Base-by-base conservation (phyloP, 2,329 filamentous ascomycete genomes). In the Ustilaginoidea virens region DNA sequence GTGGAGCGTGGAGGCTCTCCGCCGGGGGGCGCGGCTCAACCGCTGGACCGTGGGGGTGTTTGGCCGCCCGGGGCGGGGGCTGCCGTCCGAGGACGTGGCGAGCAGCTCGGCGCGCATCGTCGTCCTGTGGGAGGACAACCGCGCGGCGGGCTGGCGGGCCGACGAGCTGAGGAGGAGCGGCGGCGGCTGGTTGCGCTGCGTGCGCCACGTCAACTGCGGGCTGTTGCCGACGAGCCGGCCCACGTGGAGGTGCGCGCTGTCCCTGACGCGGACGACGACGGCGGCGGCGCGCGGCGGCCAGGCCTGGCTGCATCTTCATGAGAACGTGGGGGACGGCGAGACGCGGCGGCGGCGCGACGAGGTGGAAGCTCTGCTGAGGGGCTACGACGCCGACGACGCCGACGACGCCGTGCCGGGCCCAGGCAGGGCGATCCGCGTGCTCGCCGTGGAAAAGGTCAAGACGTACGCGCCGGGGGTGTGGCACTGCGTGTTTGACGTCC, bases 1-100 rank as follows among this genome's bases (percentile, higher is more conserved):
- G 0, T 80, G 86, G 76, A 85, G 76, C 39, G 68, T 92, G 19
- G 83, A 94, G 56, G 85, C 80, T 0, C 51, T 96, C 45, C 63
- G 74, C 16, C 69, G 80, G 39, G 87, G 85, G 14, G 81, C 86
- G 17, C 43, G 60, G 25, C 69, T 53, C 17, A 86, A 86, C 45
- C 65, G 68, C 22, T 85, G 77, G 74, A 51, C 46, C 0, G 67
- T 75, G 7, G 59, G 55, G 32, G 61, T 33, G 8, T 5, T 51
- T 80, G n/a, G n/a, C n/a, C n/a, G n/a, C 0, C 43, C 47, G 10
- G 49, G 46, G 0, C 41, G 44, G 1, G 58, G 63, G 1, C 44
- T 64, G 13, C 48, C 55, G 2, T 43, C 58, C 13, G 48, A 53
- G 1, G 47, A 57, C 18, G 33, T 60, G 1, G 23, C 63, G 4